Percentiles rank a stretch among this genome's conserved stretches.
These are phyloP conservation scores for Syzygium aqueum DNA, from an alignment of 345 rosid genomes.

Conservation along the genomic window DNA sequence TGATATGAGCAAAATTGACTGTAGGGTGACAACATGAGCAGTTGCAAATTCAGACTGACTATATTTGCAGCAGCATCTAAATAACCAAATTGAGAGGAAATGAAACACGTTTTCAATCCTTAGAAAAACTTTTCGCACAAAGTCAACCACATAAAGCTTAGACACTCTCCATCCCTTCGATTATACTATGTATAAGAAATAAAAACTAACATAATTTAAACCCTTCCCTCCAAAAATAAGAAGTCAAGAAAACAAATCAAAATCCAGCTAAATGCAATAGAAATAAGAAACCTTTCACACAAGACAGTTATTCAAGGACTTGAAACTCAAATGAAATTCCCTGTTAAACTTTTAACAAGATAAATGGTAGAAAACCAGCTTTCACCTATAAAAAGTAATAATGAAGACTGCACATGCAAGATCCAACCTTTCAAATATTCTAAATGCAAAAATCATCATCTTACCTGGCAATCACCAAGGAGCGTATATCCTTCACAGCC, in stretches of 20 bases:
- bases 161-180: background rate
- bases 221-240: background rate
- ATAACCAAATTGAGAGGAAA: background rate
- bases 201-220: background rate
- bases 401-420: background rate
- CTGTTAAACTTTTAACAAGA: background rate
- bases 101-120: background rate
- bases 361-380: background rate
- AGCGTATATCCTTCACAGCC: conserved; percentile 69
- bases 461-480: conserved; percentile 69
- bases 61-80: background rate
- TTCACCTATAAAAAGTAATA: background rate
- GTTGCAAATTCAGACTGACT: background rate
- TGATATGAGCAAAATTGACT: background rate
- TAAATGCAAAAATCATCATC: background rate
- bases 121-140: background rate
- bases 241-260: background rate
- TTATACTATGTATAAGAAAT: background rate
- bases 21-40: background rate
- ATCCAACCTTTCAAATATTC: background rate
- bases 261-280: background rate
- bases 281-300: background rate
- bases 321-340: background rate
- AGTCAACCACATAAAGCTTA: background rate
- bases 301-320: background rate